Evolutionary conservation across 495 filamentous ascomycete genomes (phyloP).

Genomic region (Aspergillus sparsus): DNA sequence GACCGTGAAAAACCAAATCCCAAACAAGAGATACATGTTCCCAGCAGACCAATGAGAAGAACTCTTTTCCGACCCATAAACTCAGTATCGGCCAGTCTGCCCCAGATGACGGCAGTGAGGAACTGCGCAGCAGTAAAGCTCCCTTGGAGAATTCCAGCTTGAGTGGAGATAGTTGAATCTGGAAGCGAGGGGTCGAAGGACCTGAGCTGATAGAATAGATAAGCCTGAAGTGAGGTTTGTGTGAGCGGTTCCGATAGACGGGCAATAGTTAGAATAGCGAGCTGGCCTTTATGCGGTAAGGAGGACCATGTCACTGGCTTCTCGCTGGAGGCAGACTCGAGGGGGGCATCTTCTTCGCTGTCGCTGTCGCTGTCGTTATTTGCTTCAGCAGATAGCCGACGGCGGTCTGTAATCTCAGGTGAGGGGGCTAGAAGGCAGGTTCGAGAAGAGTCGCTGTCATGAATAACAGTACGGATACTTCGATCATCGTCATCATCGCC

Average conservation of each 20-base stretch:
- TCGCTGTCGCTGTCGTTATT: constrained; percentile 22
- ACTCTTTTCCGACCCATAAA: constrained; percentile 74
- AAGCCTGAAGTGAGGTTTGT: constrained; percentile 73
- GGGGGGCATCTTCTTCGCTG: constrained; percentile 15
- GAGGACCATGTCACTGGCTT: constrained; percentile 64
- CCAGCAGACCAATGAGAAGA: constrained; percentile 70
- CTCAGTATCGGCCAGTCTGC: constrained; percentile 68
- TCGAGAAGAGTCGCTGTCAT: constrained; percentile 14
- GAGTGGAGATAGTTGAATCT: constrained; percentile 68
- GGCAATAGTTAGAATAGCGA: constrained; percentile 71
- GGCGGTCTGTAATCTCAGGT: constrained; percentile 16
- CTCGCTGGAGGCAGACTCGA: constrained; percentile 28
- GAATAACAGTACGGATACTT: constrained; percentile 25
- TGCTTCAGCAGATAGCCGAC: constrained; percentile 25
- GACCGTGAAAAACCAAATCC: constrained; percentile 78
- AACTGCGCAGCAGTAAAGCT: constrained; percentile 80
- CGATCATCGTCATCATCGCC: constrained; percentile 22
- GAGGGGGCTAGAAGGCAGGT: constrained; percentile 20
- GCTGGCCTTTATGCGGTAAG: constrained; percentile 72
- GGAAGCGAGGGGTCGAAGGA: constrained; percentile 66
- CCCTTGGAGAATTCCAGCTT: constrained; percentile 74
- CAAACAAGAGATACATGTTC: constrained; percentile 68
- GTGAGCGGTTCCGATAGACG: constrained; percentile 78
- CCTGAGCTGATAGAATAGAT: constrained; percentile 73
- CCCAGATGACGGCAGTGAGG: constrained; percentile 78